Conservation (phyloP, 257 asterid genomes). For the Leptodermis oblonga region DNA sequence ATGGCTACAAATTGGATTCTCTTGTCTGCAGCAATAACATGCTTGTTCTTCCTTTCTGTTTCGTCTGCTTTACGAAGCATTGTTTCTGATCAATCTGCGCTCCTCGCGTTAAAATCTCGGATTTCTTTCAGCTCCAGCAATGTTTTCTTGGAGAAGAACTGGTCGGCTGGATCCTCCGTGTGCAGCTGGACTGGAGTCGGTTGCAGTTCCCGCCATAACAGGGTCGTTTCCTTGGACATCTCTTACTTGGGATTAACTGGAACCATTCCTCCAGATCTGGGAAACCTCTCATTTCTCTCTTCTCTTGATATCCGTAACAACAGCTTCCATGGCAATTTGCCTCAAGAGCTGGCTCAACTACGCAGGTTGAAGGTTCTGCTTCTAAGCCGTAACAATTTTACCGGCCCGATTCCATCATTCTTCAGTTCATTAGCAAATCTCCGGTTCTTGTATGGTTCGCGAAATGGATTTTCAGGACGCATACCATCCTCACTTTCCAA, state of each 20-base stretch:
- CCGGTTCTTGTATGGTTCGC: too few relatives aligned
- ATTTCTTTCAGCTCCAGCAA: too few relatives aligned
- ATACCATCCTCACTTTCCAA: too few relatives aligned
- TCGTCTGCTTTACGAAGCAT: too few relatives aligned
- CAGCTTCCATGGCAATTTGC: constrained; percentile 18
- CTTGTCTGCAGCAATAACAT: too few relatives aligned
- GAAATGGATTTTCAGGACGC: too few relatives aligned
- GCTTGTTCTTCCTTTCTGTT: too few relatives aligned
- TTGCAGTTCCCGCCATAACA: background rate
- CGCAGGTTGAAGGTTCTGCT: constrained; percentile 6
- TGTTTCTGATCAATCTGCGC: too few relatives aligned
- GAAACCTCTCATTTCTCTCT: constrained; percentile 18
- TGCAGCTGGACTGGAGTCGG: constrained; percentile 1
- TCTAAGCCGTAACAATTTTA: constrained; percentile 6
- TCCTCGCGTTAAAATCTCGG: too few relatives aligned
- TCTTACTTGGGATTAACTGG: background rate
- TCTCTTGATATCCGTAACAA: constrained; percentile 21
- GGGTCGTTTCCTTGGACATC: background rate
- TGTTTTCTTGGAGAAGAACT: constrained; percentile 2
- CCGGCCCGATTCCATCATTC: constrained; percentile 17
- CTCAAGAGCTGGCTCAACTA: constrained; percentile 1
- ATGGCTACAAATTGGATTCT: too few relatives aligned
- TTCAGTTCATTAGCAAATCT: too few relatives aligned
- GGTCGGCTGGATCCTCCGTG: background rate
- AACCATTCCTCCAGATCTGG: background rate